Evolutionary conservation across 441 rosid species (phyloP).

Genomic region (Aleurites moluccanus): DNA sequence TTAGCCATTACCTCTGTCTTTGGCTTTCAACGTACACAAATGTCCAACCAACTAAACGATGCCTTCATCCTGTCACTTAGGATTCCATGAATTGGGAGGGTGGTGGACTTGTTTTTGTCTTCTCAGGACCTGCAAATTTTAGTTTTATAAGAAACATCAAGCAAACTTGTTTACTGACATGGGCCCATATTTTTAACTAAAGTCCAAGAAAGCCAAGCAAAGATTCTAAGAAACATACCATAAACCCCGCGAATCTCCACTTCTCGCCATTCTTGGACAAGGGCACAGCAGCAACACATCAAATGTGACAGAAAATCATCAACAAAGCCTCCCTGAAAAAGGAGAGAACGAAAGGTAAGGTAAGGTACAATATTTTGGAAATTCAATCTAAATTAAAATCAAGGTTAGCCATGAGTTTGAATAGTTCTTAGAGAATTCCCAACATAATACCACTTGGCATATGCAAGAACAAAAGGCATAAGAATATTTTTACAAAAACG

Average conservation of each 20-base stretch:
- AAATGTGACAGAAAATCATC: slow-evolving; percentile 93
- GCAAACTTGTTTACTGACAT: not conserved
- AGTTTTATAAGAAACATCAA: slow-evolving; percentile 16
- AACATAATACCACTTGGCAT: not conserved
- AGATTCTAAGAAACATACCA: slow-evolving; percentile 39
- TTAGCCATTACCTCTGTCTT: slow-evolving; percentile 24
- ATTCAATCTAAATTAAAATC: not conserved
- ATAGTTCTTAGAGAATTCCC: not conserved
- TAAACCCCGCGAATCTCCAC: slow-evolving; percentile 79
- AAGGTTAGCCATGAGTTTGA: not conserved
- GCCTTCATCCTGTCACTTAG: slow-evolving; percentile 24
- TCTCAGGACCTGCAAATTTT: slow-evolving; percentile 55
- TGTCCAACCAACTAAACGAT: slow-evolving; percentile 15
- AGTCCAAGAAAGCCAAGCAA: not conserved
- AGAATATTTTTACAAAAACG: not conserved
- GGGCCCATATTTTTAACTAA: not conserved
- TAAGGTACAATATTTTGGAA: not conserved
- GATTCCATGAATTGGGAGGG: slow-evolving; percentile 81
- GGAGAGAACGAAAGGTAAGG: not conserved
- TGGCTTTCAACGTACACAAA: not conserved
- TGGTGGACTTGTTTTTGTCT: slow-evolving; percentile 80
- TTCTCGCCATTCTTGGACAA: slow-evolving; percentile 96
- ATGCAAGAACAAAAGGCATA: not conserved
- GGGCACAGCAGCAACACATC: slow-evolving; percentile 96
- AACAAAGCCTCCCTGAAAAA: slow-evolving; percentile 75